Conservation (phyloP, 352 stramenopile genomes). For the Globisporangium apiculatum region DNA sequence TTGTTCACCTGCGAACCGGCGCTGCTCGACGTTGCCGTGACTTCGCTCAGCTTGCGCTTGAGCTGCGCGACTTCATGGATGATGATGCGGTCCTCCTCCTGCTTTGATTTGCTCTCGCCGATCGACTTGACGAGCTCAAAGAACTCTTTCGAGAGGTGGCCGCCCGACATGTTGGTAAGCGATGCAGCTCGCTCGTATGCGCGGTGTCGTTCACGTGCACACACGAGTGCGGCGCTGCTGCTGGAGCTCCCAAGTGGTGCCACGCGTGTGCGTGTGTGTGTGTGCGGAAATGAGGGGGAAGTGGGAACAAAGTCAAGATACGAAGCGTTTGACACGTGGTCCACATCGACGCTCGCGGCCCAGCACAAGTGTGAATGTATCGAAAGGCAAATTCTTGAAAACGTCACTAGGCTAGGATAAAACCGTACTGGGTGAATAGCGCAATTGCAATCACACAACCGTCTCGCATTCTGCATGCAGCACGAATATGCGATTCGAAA, state of each 20-base stretch:
- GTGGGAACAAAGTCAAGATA: neutral
- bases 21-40: constrained; percentile 68
- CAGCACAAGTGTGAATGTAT: neutral
- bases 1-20: constrained; percentile 85
- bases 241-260: neutral
- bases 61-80: constrained; percentile 92
- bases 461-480: neutral
- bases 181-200: neutral
- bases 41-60: constrained; percentile 93
- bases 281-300: neutral
- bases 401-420: neutral
- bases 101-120: constrained; percentile 99
- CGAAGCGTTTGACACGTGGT: neutral
- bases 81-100: constrained; percentile 99
- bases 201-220: neutral
- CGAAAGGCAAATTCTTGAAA: neutral
- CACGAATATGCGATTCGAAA: neutral
- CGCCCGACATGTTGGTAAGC: constrained; percentile 61
- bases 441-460: neutral
- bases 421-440: neutral
- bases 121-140: constrained; percentile 99
- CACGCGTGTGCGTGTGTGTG: neutral
- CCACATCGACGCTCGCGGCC: neutral
- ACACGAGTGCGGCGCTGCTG: neutral
- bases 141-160: constrained; percentile 96